phyloP scores from a whole-genome alignment of 1,139 yeast species.

The Candida labiduridarum region DNA sequence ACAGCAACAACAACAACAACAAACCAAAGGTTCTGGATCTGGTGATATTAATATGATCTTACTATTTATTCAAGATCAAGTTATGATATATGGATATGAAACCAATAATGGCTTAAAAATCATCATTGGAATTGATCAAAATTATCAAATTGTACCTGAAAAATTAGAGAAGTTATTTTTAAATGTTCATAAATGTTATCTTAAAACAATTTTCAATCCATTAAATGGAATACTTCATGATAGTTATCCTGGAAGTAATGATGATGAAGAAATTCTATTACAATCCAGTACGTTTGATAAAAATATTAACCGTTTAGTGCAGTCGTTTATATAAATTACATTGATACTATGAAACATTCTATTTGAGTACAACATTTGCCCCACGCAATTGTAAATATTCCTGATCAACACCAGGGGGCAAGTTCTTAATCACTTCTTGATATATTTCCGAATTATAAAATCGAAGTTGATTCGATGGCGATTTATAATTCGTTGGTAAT shows the following conservation, averaged over 20 bases:
- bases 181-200: conserved; percentile 50
- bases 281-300: conserved; percentile 42
- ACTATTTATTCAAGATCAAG: conserved; percentile 62
- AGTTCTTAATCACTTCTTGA: conserved; percentile 70
- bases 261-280: conserved; percentile 19
- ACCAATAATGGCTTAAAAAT: conserved; percentile 63
- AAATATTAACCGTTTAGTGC: conserved; percentile 36
- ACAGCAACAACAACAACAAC: conserved; percentile 33
- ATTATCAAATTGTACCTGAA: conserved; percentile 19
- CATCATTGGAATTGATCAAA: conserved; percentile 46
- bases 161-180: conserved; percentile 31
- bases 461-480: conserved; percentile 76
- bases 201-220: conserved; percentile 59
- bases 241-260: conserved; percentile 23
- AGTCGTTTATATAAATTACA: conserved; percentile 2
- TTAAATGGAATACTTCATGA: conserved; percentile 38
- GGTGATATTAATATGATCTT: conserved; percentile 34
- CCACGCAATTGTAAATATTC: conserved; percentile 86
- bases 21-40: conserved; percentile 20
- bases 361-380: conserved; percentile 79
- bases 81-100: conserved; percentile 63
- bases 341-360: conserved; percentile 17
- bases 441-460: conserved; percentile 85
- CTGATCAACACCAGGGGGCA: conserved; percentile 93
- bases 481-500: conserved; percentile 71